phyloP scores from a whole-genome alignment of 2,329 filamentous ascomycete genomes.

The Verticillium zaregamsianum region DNA sequence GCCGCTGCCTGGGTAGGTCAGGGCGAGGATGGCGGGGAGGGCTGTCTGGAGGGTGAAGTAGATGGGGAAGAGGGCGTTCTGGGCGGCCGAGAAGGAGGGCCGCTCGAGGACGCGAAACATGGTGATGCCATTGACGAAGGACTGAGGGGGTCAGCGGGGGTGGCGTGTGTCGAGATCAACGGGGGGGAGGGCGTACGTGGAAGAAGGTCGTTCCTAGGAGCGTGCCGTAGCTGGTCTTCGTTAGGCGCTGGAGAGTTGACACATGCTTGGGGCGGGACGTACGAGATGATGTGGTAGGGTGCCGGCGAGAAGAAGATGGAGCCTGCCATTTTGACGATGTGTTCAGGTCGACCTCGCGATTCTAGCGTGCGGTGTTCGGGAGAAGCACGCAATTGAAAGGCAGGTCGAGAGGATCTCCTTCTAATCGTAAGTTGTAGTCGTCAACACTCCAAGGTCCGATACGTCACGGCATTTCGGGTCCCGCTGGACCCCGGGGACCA shows the following conservation, averaged over 20 bases:
- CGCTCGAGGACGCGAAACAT: slow-evolving; percentile 74
- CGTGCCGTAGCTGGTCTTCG: slow-evolving; percentile 67
- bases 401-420: neutral
- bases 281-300: slow-evolving; percentile 76
- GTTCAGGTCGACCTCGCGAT: neutral
- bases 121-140: slow-evolving; percentile 71
- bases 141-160: slow-evolving; percentile 36
- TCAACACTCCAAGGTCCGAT: neutral
- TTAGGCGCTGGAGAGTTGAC: slow-evolving; percentile 6
- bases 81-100: slow-evolving; percentile 75
- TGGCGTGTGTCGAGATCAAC: neutral
- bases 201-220: slow-evolving; percentile 84
- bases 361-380: neutral
- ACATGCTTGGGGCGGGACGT: slow-evolving; percentile 19
- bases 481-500: neutral
- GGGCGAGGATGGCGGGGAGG: slow-evolving; percentile 66
- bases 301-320: slow-evolving; percentile 58
- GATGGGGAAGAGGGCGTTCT: slow-evolving; percentile 76
- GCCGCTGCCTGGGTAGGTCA: slow-evolving; percentile 72
- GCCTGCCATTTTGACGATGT: slow-evolving; percentile 35
- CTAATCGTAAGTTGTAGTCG: neutral
- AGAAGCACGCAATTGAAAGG: neutral
- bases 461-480: neutral
- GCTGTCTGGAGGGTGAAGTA: slow-evolving; percentile 84
- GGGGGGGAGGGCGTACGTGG: slow-evolving; percentile 51